Base-by-base conservation (phyloP, 306 rosid genomes). In the Gastrolobium villosum region DNA sequence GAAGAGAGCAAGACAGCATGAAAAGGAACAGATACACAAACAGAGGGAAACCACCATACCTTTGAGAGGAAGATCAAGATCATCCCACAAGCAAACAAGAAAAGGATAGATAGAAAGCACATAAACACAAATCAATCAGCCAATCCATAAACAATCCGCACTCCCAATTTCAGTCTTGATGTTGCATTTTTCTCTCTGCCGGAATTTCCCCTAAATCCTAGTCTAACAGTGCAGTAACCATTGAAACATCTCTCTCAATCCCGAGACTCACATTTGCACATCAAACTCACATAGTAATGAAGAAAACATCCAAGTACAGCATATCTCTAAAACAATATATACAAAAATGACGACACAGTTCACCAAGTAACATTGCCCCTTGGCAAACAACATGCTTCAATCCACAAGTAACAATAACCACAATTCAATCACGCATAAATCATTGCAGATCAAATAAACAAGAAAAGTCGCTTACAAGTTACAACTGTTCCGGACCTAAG, bases 401-500 rank as follows among this genome's bases (percentile, higher is more conserved):
- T 30, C 66, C 50, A 78, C 61, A 72, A 9, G 3, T 5, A 72
- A 45, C 48, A 65, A 52, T 31, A 49, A 31, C 39, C 8, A 41
- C 60, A 48, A 15, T 65, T 60, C 61, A 46, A 43, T 39, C 48
- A 15, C 5, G 2, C 46, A 49, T 3, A 55, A 62, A 37, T 15
- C 64, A 71, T 7, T 30, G 54, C 69, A 70, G 54, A 71, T 77
- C 62, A 77, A 36, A 63, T 5, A 70, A 76, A 40, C 48, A 44
- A 41, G 4, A 57, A 59, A 75, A 61, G 2, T 4, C 65, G 30
- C 36, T 31, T 4, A n/a, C n/a, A n/a, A n/a, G n/a, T n/a, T n/a
- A n/a, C n/a, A n/a, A n/a, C n/a, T n/a, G n/a, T n/a, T n/a, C n/a
- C n/a, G n/a, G n/a, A n/a, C n/a, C n/a, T n/a, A n/a, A n/a, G n/a